Evolutionary conservation across 2,329 filamentous ascomycete genomes (phyloP).

Genomic region (Lecanosticta acicola): DNA sequence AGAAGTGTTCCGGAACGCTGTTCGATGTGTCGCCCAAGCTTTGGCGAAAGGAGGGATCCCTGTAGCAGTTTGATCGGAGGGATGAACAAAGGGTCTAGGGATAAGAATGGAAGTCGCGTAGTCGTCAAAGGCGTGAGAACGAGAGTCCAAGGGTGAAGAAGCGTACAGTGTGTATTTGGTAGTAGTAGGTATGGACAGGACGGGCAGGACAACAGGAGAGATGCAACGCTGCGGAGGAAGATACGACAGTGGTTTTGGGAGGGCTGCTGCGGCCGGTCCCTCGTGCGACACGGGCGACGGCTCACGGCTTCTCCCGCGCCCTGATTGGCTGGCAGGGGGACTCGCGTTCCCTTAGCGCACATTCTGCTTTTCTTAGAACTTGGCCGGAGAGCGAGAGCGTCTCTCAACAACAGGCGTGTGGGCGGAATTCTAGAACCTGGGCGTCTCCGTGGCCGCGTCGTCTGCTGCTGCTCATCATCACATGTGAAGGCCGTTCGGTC

Average conservation of each 20-base stretch:
- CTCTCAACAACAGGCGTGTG: neutral
- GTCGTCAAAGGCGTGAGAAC: neutral
- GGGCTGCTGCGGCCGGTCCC: constrained; percentile 1
- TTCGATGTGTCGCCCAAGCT: constrained; percentile 7
- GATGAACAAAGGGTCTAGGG: neutral
- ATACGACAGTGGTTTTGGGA: constrained; percentile 5
- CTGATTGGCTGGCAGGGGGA: constrained; percentile 14
- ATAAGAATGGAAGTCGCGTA: constrained; percentile 1
- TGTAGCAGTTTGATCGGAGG: constrained; percentile 3
- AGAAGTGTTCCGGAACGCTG: constrained; percentile 6
- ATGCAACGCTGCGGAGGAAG: constrained; percentile 12
- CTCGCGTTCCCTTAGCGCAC: constrained; percentile 11
- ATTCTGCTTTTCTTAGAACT: constrained; percentile 7
- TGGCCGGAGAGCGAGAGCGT: neutral
- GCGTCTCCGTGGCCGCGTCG: neutral
- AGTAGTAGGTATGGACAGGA: neutral
- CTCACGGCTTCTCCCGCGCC: neutral
- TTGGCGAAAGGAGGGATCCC: constrained; percentile 6
- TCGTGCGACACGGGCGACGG: neutral
- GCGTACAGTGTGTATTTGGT: no score
- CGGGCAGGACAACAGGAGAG: constrained; percentile 4
- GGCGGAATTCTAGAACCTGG: neutral
- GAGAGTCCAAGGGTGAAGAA: neutral
- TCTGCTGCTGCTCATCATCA: no score
- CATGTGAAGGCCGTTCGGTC: no score